phyloP scores from a whole-genome alignment of 1,139 yeast genomes.

The Suhomyces maxii region DNA sequence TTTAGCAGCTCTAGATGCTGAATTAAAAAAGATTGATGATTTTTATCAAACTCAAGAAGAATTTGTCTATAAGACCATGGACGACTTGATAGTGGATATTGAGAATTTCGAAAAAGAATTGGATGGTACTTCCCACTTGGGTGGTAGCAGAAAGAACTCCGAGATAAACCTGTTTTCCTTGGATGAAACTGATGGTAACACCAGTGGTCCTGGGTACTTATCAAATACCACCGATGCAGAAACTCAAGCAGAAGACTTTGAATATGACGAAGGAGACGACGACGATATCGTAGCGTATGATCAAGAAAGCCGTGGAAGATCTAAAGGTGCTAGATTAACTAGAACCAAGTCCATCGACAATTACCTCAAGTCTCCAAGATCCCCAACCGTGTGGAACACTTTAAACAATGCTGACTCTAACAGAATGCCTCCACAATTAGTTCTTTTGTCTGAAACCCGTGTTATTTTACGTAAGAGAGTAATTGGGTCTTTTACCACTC shows the following conservation, averaged over 20 bases:
- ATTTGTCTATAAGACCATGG: slow-evolving; percentile 47
- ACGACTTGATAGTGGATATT: slow-evolving; percentile 53
- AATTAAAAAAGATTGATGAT: slow-evolving; percentile 57
- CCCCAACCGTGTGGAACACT: slow-evolving; percentile 38
- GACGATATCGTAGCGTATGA: slow-evolving; percentile 11
- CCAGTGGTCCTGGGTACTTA: slow-evolving; percentile 20
- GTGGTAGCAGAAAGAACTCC: slow-evolving; percentile 7
- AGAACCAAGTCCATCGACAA: slow-evolving; percentile 37
- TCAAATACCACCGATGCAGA: slow-evolving; percentile 32
- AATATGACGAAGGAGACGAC: slow-evolving; percentile 27
- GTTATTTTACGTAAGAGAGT: slow-evolving; percentile 58
- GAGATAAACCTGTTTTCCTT: slow-evolving; percentile 10
- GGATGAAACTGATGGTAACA: slow-evolving; percentile 12
- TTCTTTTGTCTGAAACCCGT: slow-evolving; percentile 43
- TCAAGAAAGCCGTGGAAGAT: slow-evolving; percentile 5
- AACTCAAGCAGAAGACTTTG: slow-evolving; percentile 33
- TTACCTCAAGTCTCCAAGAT: slow-evolving; percentile 40
- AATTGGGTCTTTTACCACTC: slow-evolving; percentile 56
- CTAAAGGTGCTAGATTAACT: slow-evolving; percentile 14
- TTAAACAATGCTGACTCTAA: slow-evolving; percentile 19
- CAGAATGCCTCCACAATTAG: slow-evolving; percentile 41
- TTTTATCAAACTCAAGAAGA: slow-evolving; percentile 57
- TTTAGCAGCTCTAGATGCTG: slow-evolving; percentile 55
- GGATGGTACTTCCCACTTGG: slow-evolving; percentile 7
- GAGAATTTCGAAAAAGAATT: slow-evolving; percentile 44